A percentile compares a stretch with the other conserved stretches of the same genome.
phyloP scores from a whole-genome alignment of 2,329 filamentous ascomycete genomes.

The Westerdykella ornata region DNA sequence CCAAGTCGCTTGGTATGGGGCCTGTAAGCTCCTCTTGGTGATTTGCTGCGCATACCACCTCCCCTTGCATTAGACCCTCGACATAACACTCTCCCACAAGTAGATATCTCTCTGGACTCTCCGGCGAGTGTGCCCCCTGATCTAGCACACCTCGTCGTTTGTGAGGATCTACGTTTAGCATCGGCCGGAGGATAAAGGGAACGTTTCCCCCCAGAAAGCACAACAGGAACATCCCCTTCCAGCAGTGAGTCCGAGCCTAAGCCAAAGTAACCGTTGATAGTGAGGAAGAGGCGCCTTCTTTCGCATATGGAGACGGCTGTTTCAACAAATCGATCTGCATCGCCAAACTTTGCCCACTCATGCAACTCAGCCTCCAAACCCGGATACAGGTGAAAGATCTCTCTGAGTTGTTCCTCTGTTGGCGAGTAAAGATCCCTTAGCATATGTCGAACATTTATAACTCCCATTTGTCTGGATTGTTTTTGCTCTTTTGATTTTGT shows the following conservation, averaged over 20 bases:
- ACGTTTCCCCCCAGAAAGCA: conserved; percentile 6
- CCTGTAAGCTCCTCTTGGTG: neutral
- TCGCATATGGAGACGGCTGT: conserved; percentile 3
- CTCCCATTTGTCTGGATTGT: neutral
- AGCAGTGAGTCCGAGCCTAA: conserved; percentile 3
- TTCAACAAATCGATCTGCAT: conserved; percentile 1
- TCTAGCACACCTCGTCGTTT: neutral
- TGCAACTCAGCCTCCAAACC: conserved; percentile 1
- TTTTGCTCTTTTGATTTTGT: neutral
- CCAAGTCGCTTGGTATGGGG: neutral
- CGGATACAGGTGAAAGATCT: conserved; percentile 1
- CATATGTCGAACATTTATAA: neutral
- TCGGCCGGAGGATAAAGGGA: conserved; percentile 6
- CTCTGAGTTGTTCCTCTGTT: neutral
- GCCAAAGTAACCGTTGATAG: conserved; percentile 5
- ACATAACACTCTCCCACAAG: conserved; percentile 7
- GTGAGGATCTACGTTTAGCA: neutral
- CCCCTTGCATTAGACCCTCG: conserved; percentile 5
- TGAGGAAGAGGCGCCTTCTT: conserved; percentile 4
- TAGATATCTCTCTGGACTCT: conserved; percentile 1
- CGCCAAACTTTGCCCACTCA: conserved; percentile 1
- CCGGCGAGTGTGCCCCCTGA: neutral
- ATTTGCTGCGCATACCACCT: conserved; percentile 1
- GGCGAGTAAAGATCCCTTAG: neutral
- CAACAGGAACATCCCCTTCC: conserved; percentile 5